Evolutionary conservation across 768 basidiomycete genomes (phyloP), one percentile per base, ranked within the genome.

Genomic region (Collybiopsis confluens): DNA sequence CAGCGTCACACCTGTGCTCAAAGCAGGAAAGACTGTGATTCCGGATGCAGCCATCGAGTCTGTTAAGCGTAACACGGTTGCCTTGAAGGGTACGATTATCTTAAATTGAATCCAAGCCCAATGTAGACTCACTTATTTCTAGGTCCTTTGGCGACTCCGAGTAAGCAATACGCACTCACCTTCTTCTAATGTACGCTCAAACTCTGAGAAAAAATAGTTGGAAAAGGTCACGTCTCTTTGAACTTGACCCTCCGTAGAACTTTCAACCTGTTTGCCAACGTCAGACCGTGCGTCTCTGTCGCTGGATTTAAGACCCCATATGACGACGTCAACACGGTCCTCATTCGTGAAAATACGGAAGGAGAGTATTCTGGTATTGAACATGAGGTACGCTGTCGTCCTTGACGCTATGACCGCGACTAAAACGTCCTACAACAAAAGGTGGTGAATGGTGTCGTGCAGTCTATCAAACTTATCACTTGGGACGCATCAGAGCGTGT

Each of bases 281-380:
- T 98, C 64, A 87, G 97, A 56, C 97, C 97, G 33, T 99, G 97
- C 67, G 82, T 83, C 26, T 98, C 95, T 26, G 92, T 99, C 71
- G 75, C 92, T 70, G 97, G 97, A 26, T 98, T 87, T 80, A 97
- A 97, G 77, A 99, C 97, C 0, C 90, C 96, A 1, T 98, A 99
- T 65, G 95, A 98, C 68, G 88, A 98, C 64, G 97, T 99, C 59
- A 90, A 99, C 77, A 95, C 92, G 23, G 94, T 98, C 49, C 77
- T 99, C 61, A 99, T 99, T 68, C 92, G 97, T 66, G 97, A 99
- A 76, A 99, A 99, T 72, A 99, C 97, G 8, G 97, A 99, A 73
- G 97, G 97, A 69, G 97, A 99, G 70, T 99, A 99, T 73, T 98
- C 95, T 56, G 97, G 97, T 61, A 98, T 99, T 61, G 97, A 99